phyloP scores from a whole-genome alignment of 305 asterid genomes.

The Solanum hybrid region DNA sequence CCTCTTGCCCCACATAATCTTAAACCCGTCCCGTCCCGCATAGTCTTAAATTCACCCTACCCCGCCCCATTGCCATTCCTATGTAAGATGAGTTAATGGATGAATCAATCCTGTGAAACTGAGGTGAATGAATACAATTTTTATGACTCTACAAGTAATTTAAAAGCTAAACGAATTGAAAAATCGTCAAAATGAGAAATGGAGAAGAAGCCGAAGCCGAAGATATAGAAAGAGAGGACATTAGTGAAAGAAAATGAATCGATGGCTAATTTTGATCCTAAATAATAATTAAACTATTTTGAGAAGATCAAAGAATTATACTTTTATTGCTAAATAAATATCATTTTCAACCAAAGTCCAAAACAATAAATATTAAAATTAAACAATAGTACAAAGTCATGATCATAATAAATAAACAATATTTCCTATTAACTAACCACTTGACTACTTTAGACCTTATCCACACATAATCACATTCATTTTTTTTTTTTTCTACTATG shows the following conservation, averaged over 20 bases:
- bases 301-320: no score
- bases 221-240: neutral
- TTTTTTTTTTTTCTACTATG: neutral
- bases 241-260: neutral
- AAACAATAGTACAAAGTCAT: neutral
- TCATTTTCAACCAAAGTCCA: neutral
- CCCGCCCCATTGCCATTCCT: no score
- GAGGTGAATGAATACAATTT: neutral
- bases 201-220: neutral
- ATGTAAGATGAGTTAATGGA: no score
- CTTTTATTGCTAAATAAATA: neutral
- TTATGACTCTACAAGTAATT: neutral
- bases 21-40: no score
- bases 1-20: no score
- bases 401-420: neutral
- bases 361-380: neutral
- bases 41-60: no score
- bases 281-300: no score
- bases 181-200: no score
- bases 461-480: neutral
- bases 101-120: neutral
- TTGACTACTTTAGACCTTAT: slow-evolving; percentile 1
- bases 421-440: neutral
- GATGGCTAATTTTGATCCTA: neutral
- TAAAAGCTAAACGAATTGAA: no score